Percentiles rank a stretch among this genome's conserved stretches.
phyloP scores from a whole-genome alignment of 2,329 filamentous ascomycete species.

The Nemania sp. region DNA sequence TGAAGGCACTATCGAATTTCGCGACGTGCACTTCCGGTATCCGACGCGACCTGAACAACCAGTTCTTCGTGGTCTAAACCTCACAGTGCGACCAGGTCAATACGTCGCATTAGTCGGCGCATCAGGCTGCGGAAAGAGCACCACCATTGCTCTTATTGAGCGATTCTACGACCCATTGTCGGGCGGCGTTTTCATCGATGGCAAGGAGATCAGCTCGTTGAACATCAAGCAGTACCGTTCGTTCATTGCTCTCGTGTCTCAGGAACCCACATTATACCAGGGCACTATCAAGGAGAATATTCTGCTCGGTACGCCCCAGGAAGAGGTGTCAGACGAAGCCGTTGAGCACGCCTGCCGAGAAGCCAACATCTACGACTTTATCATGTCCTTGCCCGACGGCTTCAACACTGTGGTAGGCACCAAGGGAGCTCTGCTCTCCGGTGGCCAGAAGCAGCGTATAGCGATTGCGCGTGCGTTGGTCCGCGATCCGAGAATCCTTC shows the following conservation, averaged over 20 bases:
- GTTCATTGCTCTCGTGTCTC: slow-evolving; percentile 84
- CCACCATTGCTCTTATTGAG: slow-evolving; percentile 88
- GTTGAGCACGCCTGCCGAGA: slow-evolving; percentile 82
- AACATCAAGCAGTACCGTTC: slow-evolving; percentile 87
- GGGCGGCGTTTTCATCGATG: slow-evolving; percentile 82
- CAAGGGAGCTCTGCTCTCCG: slow-evolving; percentile 83
- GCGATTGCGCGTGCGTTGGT: slow-evolving; percentile 91
- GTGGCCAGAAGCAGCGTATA: slow-evolving; percentile 93
- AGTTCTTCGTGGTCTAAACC: slow-evolving; percentile 83
- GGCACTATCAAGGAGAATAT: slow-evolving; percentile 92
- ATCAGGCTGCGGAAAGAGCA: slow-evolving; percentile 91
- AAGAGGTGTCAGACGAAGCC: slow-evolving; percentile 70
- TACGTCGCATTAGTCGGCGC: slow-evolving; percentile 92
- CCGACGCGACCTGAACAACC: slow-evolving; percentile 88
- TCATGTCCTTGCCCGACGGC: slow-evolving; percentile 81
- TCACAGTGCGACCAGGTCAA: slow-evolving; percentile 74
- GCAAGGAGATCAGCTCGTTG: slow-evolving; percentile 76
- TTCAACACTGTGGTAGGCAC: slow-evolving; percentile 85
- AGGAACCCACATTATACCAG: slow-evolving; percentile 94
- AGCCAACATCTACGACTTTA: slow-evolving; percentile 92
- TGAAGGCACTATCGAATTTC: slow-evolving; percentile 84
- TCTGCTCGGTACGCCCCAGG: slow-evolving; percentile 71
- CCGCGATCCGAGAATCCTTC: slow-evolving; percentile 84
- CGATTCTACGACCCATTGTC: slow-evolving; percentile 90
- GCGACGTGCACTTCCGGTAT: slow-evolving; percentile 92